A percentile compares a stretch with the other conserved stretches of the same genome.
Conservation (phyloP, 495 filamentous ascomycete species). For the Hyaloscypha finlandica region DNA sequence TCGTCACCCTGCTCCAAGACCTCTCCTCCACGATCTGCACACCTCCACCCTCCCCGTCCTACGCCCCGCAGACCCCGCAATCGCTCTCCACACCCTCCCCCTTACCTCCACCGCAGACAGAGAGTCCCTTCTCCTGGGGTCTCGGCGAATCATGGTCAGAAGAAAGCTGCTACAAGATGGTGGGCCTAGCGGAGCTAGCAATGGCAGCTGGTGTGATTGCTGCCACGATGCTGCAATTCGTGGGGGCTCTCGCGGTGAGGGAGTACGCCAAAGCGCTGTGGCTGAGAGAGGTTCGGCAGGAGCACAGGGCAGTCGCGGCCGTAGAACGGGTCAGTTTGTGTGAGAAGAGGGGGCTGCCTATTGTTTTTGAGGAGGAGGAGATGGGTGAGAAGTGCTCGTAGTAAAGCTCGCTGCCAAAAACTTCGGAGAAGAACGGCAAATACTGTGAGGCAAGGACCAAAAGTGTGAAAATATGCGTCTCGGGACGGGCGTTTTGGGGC, state of each 20-base stretch:
- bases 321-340: neutral
- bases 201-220: constrained; percentile 24
- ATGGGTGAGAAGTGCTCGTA: constrained; percentile 1
- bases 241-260: constrained; percentile 29
- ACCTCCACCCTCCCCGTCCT: neutral
- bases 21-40: constrained; percentile 20
- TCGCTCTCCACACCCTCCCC: neutral
- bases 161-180: constrained; percentile 15
- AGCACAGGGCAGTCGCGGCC: neutral
- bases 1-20: constrained; percentile 25
- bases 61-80: neutral
- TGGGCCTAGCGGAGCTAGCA: constrained; percentile 21
- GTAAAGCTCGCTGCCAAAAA: neutral
- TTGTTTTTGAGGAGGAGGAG: constrained; percentile 8
- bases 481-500: constrained; percentile 6
- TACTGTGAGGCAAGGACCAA: neutral
- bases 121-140: neutral
- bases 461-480: neutral
- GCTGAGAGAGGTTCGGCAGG: constrained; percentile 20
- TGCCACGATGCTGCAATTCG: constrained; percentile 29
- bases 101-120: neutral
- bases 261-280: constrained; percentile 28
- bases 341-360: neutral
- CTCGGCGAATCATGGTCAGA: constrained; percentile 8
- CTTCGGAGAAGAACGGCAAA: neutral